These are phyloP conservation scores for Cytidiella melzeri DNA, from an alignment of 768 basidiomycete species.

Conservation along the genomic window DNA sequence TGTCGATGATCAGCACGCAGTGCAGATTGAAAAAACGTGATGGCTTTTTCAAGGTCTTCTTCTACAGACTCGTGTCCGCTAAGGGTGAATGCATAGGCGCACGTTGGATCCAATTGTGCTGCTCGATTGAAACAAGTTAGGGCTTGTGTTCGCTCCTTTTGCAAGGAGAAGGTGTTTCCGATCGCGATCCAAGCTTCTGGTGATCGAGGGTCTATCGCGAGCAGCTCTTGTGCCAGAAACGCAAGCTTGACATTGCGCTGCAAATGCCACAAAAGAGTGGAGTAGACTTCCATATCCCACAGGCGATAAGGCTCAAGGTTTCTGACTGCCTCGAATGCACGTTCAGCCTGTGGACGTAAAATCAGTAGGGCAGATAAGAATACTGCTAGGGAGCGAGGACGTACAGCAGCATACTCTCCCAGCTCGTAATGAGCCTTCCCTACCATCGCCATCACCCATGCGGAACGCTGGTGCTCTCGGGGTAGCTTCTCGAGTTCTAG, in stretches of 20 bases:
- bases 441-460: slow-evolving; percentile 75
- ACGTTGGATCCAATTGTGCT: slow-evolving; percentile 79
- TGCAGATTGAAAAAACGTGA: slow-evolving; percentile 87
- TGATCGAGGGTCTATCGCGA: slow-evolving; percentile 76
- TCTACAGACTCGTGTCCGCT: slow-evolving; percentile 97
- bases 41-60: slow-evolving; percentile 90
- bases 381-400: slow-evolving; percentile 24
- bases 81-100: slow-evolving; percentile 93
- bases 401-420: slow-evolving; percentile 81
- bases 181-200: slow-evolving; percentile 94
- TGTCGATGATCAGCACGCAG: slow-evolving; percentile 88
- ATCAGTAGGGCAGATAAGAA: slow-evolving; percentile 2
- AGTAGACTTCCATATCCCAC: slow-evolving; percentile 93
- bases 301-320: slow-evolving; percentile 85
- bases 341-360: slow-evolving; percentile 59
- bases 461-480: slow-evolving; percentile 61
- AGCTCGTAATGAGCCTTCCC: slow-evolving; percentile 88
- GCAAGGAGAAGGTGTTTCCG: slow-evolving; percentile 92
- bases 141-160: slow-evolving; percentile 91
- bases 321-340: slow-evolving; percentile 79
- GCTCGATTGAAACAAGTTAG: slow-evolving; percentile 93
- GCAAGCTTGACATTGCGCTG: slow-evolving; percentile 80
- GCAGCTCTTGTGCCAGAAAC: slow-evolving; percentile 87
- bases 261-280: slow-evolving; percentile 93
- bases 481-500: slow-evolving; percentile 75